These are phyloP conservation scores for Setomelanomma holmii DNA, from an alignment of 2,329 filamentous ascomycete species.

Conservation along the genomic window DNA sequence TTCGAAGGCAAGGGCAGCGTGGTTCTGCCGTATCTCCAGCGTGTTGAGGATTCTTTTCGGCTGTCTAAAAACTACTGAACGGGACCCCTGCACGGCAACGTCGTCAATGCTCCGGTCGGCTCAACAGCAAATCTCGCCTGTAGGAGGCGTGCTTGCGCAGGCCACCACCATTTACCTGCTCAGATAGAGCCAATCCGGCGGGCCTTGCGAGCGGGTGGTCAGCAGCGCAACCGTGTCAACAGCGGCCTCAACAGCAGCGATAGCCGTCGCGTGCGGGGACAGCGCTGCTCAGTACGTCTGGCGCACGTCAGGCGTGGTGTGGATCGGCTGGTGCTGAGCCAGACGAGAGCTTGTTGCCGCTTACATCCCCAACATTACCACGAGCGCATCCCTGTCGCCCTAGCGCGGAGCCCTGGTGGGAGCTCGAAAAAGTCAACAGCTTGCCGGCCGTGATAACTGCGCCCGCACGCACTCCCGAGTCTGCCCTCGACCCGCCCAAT, in stretches of 20 bases:
- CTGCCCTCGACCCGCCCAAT: conserved; percentile 28
- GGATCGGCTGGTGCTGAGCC: background rate
- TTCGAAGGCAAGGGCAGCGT: conserved; percentile 26
- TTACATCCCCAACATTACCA: conserved; percentile 10
- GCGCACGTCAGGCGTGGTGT: background rate
- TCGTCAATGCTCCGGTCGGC: conserved; percentile 31
- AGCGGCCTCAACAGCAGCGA: conserved; percentile 24
- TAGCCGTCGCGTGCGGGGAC: background rate
- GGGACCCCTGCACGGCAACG: conserved; percentile 33
- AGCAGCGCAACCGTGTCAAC: conserved; percentile 11
- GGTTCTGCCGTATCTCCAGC: conserved; percentile 10
- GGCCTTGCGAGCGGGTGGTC: conserved; percentile 20
- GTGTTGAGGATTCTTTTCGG: conserved; percentile 44
- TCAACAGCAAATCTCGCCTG: conserved; percentile 40
- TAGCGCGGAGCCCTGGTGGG: conserved; percentile 19
- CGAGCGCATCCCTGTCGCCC: conserved; percentile 14
- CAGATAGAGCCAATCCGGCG: conserved; percentile 19
- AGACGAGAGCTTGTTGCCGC: background rate
- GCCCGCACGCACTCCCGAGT: conserved; percentile 28
- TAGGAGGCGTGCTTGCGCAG: conserved; percentile 26
- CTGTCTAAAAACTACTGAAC: conserved; percentile 32
- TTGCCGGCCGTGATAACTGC: conserved; percentile 29
- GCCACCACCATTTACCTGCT: too few relatives aligned
- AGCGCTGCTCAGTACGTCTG: background rate
- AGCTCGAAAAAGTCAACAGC: conserved; percentile 37